Conservation (phyloP, 2,329 filamentous ascomycete species). For the Clonostachys byssicola region DNA sequence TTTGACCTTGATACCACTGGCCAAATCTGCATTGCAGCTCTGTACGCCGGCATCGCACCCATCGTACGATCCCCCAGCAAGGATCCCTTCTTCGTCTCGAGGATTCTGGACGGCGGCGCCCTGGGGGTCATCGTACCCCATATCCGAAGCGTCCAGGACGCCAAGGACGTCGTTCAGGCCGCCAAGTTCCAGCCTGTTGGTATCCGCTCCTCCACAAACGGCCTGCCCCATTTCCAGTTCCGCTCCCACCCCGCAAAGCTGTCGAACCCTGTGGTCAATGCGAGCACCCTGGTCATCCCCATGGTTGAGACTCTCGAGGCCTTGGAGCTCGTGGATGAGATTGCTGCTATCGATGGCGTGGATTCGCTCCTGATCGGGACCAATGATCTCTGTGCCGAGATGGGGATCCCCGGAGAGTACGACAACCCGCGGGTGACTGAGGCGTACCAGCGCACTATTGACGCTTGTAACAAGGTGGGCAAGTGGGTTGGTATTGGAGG, state of each 20-base stretch:
- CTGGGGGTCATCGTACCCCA: slow-evolving; percentile 12
- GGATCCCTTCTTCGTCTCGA: slow-evolving; percentile 19
- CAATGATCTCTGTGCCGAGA: slow-evolving; percentile 18
- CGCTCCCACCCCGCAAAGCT: slow-evolving; percentile 4
- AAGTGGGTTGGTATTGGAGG: slow-evolving; percentile 35
- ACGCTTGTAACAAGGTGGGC: slow-evolving; percentile 27
- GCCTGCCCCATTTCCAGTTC: slow-evolving; percentile 11
- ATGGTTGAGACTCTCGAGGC: slow-evolving; percentile 18
- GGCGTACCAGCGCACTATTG: slow-evolving; percentile 22
- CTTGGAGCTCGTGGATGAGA: slow-evolving; percentile 17
- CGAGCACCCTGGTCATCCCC: slow-evolving; percentile 13
- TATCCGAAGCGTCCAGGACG: slow-evolving; percentile 12
- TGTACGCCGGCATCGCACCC: slow-evolving; percentile 18
- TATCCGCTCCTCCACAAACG: slow-evolving; percentile 13
- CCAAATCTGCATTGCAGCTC: slow-evolving; percentile 15
- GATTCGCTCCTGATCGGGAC: slow-evolving; percentile 23
- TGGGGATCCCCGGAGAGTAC: slow-evolving; percentile 14
- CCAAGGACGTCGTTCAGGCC: slow-evolving; percentile 6
- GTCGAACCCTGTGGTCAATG: slow-evolving; percentile 9
- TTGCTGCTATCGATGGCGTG: slow-evolving; percentile 19
- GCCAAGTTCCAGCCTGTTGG: slow-evolving; percentile 17
- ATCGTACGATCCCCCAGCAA: slow-evolving; percentile 22
- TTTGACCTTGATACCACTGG: slow-evolving; percentile 15
- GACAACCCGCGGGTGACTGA: slow-evolving; percentile 6
- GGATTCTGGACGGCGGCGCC: slow-evolving; percentile 22